Conservation (phyloP, 768 basidiomycete genomes). For the Favolaschia claudopus region DNA sequence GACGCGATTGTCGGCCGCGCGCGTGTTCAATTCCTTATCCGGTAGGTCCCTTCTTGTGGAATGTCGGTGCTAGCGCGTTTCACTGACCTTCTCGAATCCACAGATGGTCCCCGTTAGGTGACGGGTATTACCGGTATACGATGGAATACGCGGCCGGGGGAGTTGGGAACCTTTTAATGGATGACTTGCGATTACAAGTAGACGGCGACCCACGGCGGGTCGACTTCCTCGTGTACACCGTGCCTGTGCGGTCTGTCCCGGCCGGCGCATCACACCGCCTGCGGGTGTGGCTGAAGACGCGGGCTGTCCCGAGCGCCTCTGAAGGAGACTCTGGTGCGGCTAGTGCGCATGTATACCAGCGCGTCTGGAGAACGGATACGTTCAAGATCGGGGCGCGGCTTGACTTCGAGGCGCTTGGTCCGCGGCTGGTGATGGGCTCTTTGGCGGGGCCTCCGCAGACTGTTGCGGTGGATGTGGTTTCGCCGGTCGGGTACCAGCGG, state of each 20-base stretch:
- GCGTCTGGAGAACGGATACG: conserved; percentile 69
- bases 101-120: conserved; percentile 60
- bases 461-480: conserved; percentile 29
- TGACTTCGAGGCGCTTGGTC: conserved; percentile 58
- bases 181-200: conserved; percentile 58
- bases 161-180: conserved; percentile 61
- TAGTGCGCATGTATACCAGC: conserved; percentile 66
- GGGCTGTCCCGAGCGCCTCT: conserved; percentile 46
- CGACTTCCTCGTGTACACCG: conserved; percentile 67
- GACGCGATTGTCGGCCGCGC: conserved; percentile 64
- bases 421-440: conserved; percentile 60
- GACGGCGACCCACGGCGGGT: conserved; percentile 62
- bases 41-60: conserved; percentile 41
- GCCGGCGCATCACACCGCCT: conserved; percentile 66
- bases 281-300: conserved; percentile 64
- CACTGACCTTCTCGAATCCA: background rate
- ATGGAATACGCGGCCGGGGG: conserved; percentile 74
- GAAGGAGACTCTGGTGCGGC: conserved; percentile 34
- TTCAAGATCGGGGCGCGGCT: conserved; percentile 68
- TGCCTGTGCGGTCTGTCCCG: conserved; percentile 62
- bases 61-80: background rate
- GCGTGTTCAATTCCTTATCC: conserved; percentile 61
- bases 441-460: conserved; percentile 48
- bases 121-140: conserved; percentile 58
- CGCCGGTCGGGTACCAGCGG: conserved; percentile 19